A percentile compares a stretch with the other conserved stretches of the same genome.
Evolutionary conservation across 306 rosid species (phyloP).

Genomic region (Dalbergia cultrata): DNA sequence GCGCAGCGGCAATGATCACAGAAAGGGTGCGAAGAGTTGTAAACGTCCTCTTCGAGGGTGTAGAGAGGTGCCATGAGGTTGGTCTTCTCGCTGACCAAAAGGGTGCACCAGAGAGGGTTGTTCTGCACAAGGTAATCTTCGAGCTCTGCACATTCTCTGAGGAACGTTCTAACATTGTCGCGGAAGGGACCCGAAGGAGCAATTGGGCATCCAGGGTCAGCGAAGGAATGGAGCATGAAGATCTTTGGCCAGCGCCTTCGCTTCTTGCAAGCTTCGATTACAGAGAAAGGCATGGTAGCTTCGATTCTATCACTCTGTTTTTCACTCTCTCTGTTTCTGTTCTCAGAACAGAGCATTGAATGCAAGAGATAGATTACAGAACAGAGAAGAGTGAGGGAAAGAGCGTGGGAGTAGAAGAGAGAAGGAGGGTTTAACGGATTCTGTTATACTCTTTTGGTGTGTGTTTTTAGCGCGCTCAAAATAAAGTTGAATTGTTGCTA

Average conservation of each 20-base stretch:
- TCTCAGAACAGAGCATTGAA: too few species aligned
- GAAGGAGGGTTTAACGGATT: constrained; percentile 20
- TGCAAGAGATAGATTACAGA: too few species aligned
- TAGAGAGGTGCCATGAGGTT: constrained; percentile 74
- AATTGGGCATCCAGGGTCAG: constrained; percentile 66
- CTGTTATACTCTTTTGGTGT: background rate
- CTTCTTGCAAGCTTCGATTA: constrained; percentile 70
- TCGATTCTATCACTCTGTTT: constrained; percentile 26
- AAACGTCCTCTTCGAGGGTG: constrained; percentile 74
- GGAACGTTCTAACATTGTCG: constrained; percentile 71
- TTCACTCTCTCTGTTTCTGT: too few species aligned
- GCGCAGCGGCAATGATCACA: constrained; percentile 85
- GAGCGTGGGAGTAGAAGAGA: background rate
- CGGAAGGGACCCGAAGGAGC: constrained; percentile 64
- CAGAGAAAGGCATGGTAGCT: constrained; percentile 64
- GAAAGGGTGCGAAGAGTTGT: constrained; percentile 62
- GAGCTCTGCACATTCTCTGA: constrained; percentile 70
- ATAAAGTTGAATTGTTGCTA: background rate
- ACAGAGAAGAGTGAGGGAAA: background rate
- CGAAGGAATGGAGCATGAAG: constrained; percentile 68
- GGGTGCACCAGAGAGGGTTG: constrained; percentile 77
- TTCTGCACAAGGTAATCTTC: constrained; percentile 65
- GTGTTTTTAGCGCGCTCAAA: constrained; percentile 27
- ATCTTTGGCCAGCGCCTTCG: constrained; percentile 71
- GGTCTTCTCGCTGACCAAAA: constrained; percentile 68